Conservation (phyloP, 2,329 filamentous ascomycete species). For the Torrubiella hemipterigena region DNA sequence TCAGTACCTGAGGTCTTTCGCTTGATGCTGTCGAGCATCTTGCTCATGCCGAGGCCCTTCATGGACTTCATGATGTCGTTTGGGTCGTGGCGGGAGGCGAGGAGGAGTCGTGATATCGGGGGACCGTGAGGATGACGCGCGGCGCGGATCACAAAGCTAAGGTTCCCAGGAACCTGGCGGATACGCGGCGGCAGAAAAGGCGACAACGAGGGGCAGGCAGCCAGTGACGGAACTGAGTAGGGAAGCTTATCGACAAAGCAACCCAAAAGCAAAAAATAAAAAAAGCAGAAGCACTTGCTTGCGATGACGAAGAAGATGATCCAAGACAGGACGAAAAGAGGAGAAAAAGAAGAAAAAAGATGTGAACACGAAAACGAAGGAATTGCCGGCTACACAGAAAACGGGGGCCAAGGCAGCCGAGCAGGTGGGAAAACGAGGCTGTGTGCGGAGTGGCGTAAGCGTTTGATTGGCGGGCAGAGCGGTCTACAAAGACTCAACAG, state of each 20-base stretch:
- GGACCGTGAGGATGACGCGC: not conserved
- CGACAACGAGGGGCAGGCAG: no score
- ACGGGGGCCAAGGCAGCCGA: not conserved
- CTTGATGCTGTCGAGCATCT: conserved; percentile 43
- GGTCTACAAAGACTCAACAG: no score
- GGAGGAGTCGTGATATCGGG: not conserved
- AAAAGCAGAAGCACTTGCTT: not conserved
- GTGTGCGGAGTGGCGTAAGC: no score
- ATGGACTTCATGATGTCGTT: conserved; percentile 26
- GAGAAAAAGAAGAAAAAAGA: not conserved
- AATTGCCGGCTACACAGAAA: not conserved
- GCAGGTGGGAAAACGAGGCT: not conserved
- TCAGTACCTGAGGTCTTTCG: conserved; percentile 29
- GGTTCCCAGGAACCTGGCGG: no score
- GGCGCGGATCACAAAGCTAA: not conserved
- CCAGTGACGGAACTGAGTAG: no score
- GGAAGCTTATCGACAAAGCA: no score
- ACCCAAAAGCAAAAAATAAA: not conserved
- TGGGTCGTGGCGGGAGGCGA: conserved; percentile 3
- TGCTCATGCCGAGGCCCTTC: conserved; percentile 44
- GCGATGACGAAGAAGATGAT: not conserved
- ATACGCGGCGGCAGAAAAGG: not conserved
- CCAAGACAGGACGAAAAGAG: not conserved
- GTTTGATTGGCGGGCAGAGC: no score
- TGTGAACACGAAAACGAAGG: no score